A percentile compares a stretch with the other conserved stretches of the same genome.
Conservation (phyloP, 2,329 filamentous ascomycete genomes). For the Aspergillus vadensis region DNA sequence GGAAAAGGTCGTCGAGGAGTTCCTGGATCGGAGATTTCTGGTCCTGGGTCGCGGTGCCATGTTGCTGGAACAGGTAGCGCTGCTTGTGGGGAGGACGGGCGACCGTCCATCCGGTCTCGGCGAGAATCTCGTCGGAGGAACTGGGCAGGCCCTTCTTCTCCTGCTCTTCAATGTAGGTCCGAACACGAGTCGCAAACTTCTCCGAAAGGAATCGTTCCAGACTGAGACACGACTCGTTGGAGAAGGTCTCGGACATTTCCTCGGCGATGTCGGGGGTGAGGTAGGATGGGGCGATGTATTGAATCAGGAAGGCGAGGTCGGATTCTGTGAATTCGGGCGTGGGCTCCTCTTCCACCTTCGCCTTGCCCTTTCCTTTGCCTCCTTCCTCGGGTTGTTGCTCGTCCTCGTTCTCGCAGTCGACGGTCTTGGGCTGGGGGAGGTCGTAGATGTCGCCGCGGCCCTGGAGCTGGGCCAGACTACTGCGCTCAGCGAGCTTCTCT, state of each 20-base stretch:
- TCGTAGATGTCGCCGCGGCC: conserved; percentile 91
- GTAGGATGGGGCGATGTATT: conserved; percentile 87
- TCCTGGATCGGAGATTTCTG: conserved; percentile 64
- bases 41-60: conserved; percentile 35
- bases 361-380: conserved; percentile 40
- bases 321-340: conserved; percentile 67
- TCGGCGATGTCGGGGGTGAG: conserved; percentile 89
- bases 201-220: conserved; percentile 75
- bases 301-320: conserved; percentile 85
- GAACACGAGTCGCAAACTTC: conserved; percentile 74
- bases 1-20: conserved; percentile 78
- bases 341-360: conserved; percentile 51
- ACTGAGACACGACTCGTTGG: conserved; percentile 79
- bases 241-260: conserved; percentile 76
- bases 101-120: conserved; percentile 67
- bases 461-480: conserved; percentile 88
- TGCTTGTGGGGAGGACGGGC: conserved; percentile 93
- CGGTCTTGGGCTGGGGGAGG: conserved; percentile 66
- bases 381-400: conserved; percentile 31
- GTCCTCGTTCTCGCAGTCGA: conserved; percentile 48
- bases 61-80: conserved; percentile 79
- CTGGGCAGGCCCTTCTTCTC: conserved; percentile 54
- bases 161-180: conserved; percentile 67
- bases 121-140: conserved; percentile 59
- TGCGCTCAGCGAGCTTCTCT: conserved; percentile 83